Percentiles rank a stretch among this genome's conserved stretches.
These are phyloP conservation scores for Bretschneidera sinensis DNA, from an alignment of 345 rosid species.

Conservation along the genomic window DNA sequence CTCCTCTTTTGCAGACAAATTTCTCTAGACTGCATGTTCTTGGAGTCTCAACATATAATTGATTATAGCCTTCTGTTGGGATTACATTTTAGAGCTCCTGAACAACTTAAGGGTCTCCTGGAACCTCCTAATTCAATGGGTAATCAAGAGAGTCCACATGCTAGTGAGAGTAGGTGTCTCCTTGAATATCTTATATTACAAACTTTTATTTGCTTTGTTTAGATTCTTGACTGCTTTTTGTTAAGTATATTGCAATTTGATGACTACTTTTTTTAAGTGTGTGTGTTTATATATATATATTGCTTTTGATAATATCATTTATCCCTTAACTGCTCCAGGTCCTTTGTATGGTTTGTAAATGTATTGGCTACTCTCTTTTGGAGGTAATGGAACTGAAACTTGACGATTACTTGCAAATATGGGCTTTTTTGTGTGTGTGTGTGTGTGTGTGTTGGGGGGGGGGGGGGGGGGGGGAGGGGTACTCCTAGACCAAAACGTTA, in stretches of 20 bases:
- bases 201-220: background rate
- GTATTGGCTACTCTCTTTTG: too few relatives aligned
- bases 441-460: too few relatives aligned
- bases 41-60: conserved; percentile 78
- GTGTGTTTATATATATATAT: too few relatives aligned
- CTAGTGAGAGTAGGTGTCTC: conserved; percentile 45
- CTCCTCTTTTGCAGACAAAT: conserved; percentile 55
- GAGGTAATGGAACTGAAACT: too few relatives aligned
- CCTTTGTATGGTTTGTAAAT: too few relatives aligned
- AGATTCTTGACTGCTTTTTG: background rate
- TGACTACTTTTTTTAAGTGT: background rate
- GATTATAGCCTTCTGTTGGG: conserved; percentile 89
- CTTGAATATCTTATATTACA: conserved; percentile 6
- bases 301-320: too few relatives aligned
- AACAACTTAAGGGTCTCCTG: conserved; percentile 53
- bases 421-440: too few relatives aligned
- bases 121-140: conserved; percentile 44
- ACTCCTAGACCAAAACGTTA: too few relatives aligned
- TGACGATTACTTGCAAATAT: too few relatives aligned
- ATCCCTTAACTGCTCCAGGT: too few relatives aligned
- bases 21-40: conserved; percentile 57
- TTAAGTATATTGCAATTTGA: background rate
- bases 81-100: conserved; percentile 82
- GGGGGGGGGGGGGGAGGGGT: too few relatives aligned
- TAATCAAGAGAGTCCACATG: conserved; percentile 34